These are phyloP conservation scores for Leccinum truebloodii DNA, from an alignment of 768 basidiomycete genomes.

Conservation along the genomic window DNA sequence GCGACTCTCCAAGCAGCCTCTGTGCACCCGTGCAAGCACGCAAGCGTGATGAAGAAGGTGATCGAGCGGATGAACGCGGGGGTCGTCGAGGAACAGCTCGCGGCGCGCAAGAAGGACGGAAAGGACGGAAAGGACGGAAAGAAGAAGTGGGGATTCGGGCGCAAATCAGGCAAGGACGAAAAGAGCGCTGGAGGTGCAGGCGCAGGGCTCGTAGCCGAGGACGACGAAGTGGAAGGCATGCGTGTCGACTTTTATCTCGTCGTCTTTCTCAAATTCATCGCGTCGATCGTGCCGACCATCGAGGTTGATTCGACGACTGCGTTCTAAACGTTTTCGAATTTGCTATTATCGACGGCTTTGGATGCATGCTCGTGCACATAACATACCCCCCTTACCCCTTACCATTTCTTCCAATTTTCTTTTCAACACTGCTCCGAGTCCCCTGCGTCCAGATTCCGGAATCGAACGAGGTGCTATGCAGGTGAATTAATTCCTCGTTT, in stretches of 20 bases:
- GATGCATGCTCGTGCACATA: not conserved
- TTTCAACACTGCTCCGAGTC: not conserved
- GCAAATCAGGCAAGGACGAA: constrained; percentile 63
- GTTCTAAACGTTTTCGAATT: constrained; percentile 40
- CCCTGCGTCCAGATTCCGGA: constrained; percentile 5
- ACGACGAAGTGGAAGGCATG: constrained; percentile 83
- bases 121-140: constrained; percentile 52
- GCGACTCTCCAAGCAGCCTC: constrained; percentile 82
- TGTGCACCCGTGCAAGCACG: constrained; percentile 98
- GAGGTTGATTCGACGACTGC: constrained; percentile 93
- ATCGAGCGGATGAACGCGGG: constrained; percentile 97
- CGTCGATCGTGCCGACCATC: constrained; percentile 97
- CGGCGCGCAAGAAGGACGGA: constrained; percentile 52
- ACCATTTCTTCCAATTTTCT: not conserved
- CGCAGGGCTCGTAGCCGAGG: constrained; percentile 17
- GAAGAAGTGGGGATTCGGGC: constrained; percentile 86
- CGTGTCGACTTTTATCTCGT: constrained; percentile 98
- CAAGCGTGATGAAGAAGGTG: constrained; percentile 99
- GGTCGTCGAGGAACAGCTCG: constrained; percentile 80
- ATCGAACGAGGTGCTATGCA: constrained; percentile 1
- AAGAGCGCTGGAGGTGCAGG: constrained; percentile 30
- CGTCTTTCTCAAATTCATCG: constrained; percentile 99
- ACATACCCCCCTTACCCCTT: not conserved
- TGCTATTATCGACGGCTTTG: not conserved
- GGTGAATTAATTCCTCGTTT: not conserved